Base-by-base conservation (phyloP, 148 eudicot genomes). In the Cornus controversa region DNA sequence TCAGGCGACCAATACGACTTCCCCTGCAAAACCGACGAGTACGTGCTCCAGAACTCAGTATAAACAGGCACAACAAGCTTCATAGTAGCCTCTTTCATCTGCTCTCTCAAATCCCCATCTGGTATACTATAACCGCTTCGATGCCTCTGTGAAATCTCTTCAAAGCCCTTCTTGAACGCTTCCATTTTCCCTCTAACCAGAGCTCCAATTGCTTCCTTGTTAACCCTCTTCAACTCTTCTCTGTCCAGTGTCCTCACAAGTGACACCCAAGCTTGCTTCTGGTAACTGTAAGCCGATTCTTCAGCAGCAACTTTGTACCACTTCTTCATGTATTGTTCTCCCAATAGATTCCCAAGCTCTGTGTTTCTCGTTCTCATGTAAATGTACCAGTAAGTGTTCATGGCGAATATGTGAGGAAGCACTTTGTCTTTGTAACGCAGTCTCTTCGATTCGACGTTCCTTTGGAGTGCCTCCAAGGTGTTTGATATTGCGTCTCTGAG, bases 311-410 rank as follows among this genome's bases (percentile, higher is more conserved):
- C 26, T 75, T 85, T 84, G 75, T 87, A 87, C 63, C 66, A 80
- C 81, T 84, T 84, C 74, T 81, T 87, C 86, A 87, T 78, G 80
- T 87, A 82, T 11, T 74, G 68, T 9, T 87, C 90, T 4, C 90
- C 87, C 72, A 87, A 24, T 22, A 87, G 73, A 71, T 75, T 82
- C 69, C 81, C 86, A 13, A 87, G 87, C 14, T 87, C 85, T 14
- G 90, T 73, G 8, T 70, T 87, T 27, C 83, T 65, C 1, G 79
- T 69, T 75, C 90, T 82, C 87, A 87, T 86, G 82, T 87, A 87
- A 2, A 87, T 87, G 78, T 84, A 87, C 90, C 90, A 87, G 70
- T 82, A 80, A 0, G 84, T 82, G 78, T 87, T 87, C 87, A 84
- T 84, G 6, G 80, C 69, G 71, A 84, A 82, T 10, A 87, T 68